Percentiles rank a stretch among this genome's conserved stretches.
Conservation (phyloP, 495 filamentous ascomycete species). For the Apiosordaria backusii region DNA sequence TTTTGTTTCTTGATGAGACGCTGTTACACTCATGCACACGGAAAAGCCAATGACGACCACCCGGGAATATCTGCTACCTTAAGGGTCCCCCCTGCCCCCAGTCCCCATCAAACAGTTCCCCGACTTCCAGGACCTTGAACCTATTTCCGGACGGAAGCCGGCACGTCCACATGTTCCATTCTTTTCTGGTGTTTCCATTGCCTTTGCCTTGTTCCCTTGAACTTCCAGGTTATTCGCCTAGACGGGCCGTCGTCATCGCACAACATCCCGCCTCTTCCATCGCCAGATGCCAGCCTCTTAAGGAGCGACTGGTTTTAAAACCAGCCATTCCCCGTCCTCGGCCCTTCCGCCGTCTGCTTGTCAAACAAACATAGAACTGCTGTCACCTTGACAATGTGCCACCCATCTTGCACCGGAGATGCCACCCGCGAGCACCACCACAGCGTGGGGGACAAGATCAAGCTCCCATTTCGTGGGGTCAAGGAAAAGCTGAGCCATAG, state of each 20-base stretch:
- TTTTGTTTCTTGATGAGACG: background rate
- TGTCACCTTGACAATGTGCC: background rate
- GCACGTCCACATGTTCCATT: background rate
- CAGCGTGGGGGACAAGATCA: constrained; percentile 30
- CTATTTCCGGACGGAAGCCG: background rate
- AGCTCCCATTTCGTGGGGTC: constrained; percentile 38
- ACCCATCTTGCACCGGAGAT: background rate
- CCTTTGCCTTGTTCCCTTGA: background rate
- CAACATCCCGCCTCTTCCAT: background rate
- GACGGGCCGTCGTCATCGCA: background rate
- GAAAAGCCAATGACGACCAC: background rate
- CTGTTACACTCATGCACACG: background rate
- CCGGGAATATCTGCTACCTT: background rate
- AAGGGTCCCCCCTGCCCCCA: background rate
- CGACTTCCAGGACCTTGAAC: background rate
- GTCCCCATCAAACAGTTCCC: background rate
- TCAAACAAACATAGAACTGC: background rate
- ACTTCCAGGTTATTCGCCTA: background rate
- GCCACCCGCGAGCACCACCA: constrained; percentile 14
- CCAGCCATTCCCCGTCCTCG: background rate
- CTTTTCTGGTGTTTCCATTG: background rate
- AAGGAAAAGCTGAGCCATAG: constrained; percentile 47
- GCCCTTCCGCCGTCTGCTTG: background rate
- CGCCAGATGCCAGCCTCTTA: background rate
- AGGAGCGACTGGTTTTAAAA: background rate